A percentile compares a stretch with the other conserved stretches of the same genome.
phyloP scores from a whole-genome alignment of 495 filamentous ascomycete species.

The Neurospora sp. region DNA sequence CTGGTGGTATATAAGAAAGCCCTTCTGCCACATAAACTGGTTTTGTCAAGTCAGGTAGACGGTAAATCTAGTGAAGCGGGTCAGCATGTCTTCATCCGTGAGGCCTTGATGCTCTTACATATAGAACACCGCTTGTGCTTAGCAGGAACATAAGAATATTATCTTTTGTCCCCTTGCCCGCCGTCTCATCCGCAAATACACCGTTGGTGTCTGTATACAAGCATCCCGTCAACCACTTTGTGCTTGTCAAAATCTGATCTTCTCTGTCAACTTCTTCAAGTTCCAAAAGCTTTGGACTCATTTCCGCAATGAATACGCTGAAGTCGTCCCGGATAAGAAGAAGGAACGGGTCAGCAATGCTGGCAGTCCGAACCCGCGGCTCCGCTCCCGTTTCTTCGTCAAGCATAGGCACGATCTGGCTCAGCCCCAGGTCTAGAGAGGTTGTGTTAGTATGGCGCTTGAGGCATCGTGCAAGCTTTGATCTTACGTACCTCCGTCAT shows the following conservation, averaged over 20 bases:
- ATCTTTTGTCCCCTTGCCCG: constrained; percentile 34
- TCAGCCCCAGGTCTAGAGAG: constrained; percentile 63
- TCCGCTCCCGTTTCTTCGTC: constrained; percentile 78
- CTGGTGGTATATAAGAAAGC: constrained; percentile 65
- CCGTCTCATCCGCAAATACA: constrained; percentile 38
- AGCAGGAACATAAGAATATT: constrained; percentile 65
- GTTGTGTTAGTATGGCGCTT: constrained; percentile 14
- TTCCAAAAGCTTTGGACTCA: constrained; percentile 36
- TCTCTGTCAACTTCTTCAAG: constrained; percentile 67
- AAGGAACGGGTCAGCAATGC: constrained; percentile 81
- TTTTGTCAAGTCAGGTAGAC: constrained; percentile 49
- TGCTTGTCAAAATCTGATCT: constrained; percentile 40
- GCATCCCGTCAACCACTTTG: constrained; percentile 71
- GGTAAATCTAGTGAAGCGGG: constrained; percentile 41
- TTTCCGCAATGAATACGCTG: constrained; percentile 62
- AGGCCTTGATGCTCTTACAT: constrained; percentile 41
- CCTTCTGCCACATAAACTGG: constrained; percentile 57
- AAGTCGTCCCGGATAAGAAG: constrained; percentile 74
- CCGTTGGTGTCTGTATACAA: constrained; percentile 60
- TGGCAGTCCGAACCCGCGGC: constrained; percentile 65
- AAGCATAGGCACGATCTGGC: constrained; percentile 80
- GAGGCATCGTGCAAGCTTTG: constrained; percentile 6
- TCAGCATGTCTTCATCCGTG: constrained; percentile 1
- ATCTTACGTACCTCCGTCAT: constrained; percentile 65
- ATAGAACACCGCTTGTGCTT: constrained; percentile 56